Base-by-base conservation (phyloP, 129 eudicot genomes). In the Calendula officinalis region DNA sequence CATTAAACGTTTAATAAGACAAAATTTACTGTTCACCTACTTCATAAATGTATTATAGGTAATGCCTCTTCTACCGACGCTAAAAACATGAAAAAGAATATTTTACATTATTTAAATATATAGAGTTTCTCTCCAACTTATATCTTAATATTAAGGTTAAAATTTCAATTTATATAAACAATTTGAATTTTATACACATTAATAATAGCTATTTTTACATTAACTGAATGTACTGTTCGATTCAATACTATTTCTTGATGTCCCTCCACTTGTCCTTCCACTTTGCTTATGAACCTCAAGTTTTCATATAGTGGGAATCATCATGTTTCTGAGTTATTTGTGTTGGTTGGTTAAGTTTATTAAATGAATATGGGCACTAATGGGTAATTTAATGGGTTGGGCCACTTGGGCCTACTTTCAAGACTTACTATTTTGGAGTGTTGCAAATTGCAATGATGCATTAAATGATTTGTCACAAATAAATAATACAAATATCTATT, bases 371-470 rank as follows among this genome's bases (percentile, higher is more conserved):
- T 51, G 37, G 39, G 14, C 10, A 52, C 62, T 32, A 71, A 56
- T 69, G 47, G 53, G 40, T 30, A 32, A 59, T 47, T 70, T 38
- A 60, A 62, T 71, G 76, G 76, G 69, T 44, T 62, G 76, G 76
- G 61, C 75, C 61, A 49, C 27, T 49, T 60, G 61, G 75, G 69
- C 76, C 76, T 71, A 71, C 69, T 51, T 62, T 39, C 32, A 71
- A 35, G 12, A 33, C 55, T 61, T 42, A 32, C 39, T 39, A 11
- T n/a, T 52, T 62, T 62, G 48, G 63, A 62, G 22, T 42, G 47
- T 51, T 40, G 8, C 63, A 32, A 5, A 38, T 51, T 40, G 8
- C 63, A 32, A 5, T 41, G 38, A 61, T 61, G 56, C 69, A 71
- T 50, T 61, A 32, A 70, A 60, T 60, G 45, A 34, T 6, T 49